A percentile compares a stretch with the other conserved stretches of the same genome.
Evolutionary conservation across 2,329 filamentous ascomycete genomes (phyloP).

Genomic region (Anthostomella pinea): DNA sequence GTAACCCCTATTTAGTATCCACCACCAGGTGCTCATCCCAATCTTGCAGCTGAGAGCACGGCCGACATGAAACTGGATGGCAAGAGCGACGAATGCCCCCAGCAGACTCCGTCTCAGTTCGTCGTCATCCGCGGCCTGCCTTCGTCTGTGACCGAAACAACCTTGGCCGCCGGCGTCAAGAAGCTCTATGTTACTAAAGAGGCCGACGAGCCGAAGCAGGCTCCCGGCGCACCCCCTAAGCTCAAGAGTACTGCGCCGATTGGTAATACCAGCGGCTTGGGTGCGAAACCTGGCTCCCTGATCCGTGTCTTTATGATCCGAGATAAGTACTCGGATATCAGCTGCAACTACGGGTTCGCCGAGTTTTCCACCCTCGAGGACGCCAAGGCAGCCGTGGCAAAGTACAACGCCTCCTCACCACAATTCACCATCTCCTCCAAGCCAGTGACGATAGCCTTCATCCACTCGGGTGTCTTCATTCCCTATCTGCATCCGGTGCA

Average conservation of each 20-base stretch:
- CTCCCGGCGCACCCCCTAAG: slow-evolving; percentile 47
- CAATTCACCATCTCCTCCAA: slow-evolving; percentile 77
- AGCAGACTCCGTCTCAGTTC: slow-evolving; percentile 67
- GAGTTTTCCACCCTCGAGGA: slow-evolving; percentile 78
- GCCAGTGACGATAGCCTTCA: slow-evolving; percentile 68
- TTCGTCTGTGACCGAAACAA: slow-evolving; percentile 66
- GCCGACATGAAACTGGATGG: slow-evolving; percentile 44
- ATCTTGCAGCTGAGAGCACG: slow-evolving; percentile 26
- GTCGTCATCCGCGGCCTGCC: slow-evolving; percentile 72
- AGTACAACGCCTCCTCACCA: slow-evolving; percentile 67
- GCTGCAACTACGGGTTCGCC: slow-evolving; percentile 79
- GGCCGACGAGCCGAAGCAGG: slow-evolving; percentile 44
- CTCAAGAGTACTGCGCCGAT: slow-evolving; percentile 59
- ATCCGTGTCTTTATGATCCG: slow-evolving; percentile 75
- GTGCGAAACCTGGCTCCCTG: slow-evolving; percentile 71
- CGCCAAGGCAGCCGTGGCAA: slow-evolving; percentile 69
- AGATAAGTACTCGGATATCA: slow-evolving; percentile 67
- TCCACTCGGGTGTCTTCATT: slow-evolving; percentile 82
- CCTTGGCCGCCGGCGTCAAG: slow-evolving; percentile 69
- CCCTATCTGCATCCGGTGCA: slow-evolving; percentile 61
- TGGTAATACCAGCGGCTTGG: slow-evolving; percentile 57
- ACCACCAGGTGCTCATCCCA: neutral
- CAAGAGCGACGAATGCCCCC: slow-evolving; percentile 44
- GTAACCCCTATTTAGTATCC: slow-evolving; percentile 3
- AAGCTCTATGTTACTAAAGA: slow-evolving; percentile 66